Base-by-base conservation (phyloP, 495 filamentous ascomycete species). In the Podospora sp. region DNA sequence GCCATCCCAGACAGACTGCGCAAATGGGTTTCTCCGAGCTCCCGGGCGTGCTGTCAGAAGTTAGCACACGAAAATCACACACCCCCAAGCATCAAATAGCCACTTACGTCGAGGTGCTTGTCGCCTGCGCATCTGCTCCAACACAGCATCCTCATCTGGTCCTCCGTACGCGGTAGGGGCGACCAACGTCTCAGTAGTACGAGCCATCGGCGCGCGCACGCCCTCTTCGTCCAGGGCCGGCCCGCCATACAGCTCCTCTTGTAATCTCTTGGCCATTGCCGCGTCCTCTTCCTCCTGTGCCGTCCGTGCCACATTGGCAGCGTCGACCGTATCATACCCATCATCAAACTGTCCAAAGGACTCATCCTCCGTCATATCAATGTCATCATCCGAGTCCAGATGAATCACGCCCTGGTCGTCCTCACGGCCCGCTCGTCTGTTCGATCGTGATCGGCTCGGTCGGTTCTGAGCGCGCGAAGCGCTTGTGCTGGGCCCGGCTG, bases 131-230 rank as follows among this genome's bases (percentile, higher is more conserved):
- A 94, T 70, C 74, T 93, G 90, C 63, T 90, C 86, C 58, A 89
- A 72, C 8, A 94, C 80, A 65, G 87, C 85, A 35, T 60, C 67
- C 68, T 72, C 18, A 68, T 66, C 9, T 62, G 25, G 22, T 0
- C 35, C 68, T 25, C 35, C 53, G 14, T 40, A 56, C 9, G 33
- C 70, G 36, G 69, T 68, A 16, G 91, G 91, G 2, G 89, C 94
- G 33, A 97, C 89, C 50, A 99, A 85, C 0, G 92, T 97, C 79
- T 98, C 96, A 21, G 91, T 95, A 18, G 90, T 96, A 66, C 93
- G 88, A 49, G 89, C 92, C 79, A 99, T 94, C 27, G 95, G 95
- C 49, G 96, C 95, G 71, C 95, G 85, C 46, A 98, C 90, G 16
- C 82, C 89, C 68, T 92, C 88, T 20, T 83, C 84, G 22, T 65